Conservation (phyloP, 441 rosid species). For the Isatis lusitanica region DNA sequence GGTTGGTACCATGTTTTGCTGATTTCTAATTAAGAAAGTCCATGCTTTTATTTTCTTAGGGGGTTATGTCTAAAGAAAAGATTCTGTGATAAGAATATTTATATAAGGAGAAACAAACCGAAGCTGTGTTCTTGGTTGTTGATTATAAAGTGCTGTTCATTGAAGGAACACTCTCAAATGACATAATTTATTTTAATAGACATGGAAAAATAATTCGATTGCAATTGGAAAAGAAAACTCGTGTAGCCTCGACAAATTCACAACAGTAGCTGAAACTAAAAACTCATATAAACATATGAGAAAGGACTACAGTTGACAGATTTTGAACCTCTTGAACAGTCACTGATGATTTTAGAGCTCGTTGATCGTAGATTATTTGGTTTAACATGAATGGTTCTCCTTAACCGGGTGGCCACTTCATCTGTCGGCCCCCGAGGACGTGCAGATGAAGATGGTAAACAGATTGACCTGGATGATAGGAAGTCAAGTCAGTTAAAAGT, state of each 20-base stretch:
- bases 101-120: neutral
- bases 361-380: neutral
- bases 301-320: neutral
- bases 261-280: neutral
- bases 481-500: neutral
- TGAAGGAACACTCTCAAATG: too few species aligned
- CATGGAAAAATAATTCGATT: too few species aligned
- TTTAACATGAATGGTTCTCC: neutral
- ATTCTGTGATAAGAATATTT: neutral
- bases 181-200: too few species aligned
- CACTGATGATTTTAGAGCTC: neutral
- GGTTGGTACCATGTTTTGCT: neutral
- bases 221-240: too few species aligned
- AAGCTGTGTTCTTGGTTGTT: neutral
- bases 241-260: too few species aligned
- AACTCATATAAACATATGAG: neutral
- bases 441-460: conserved; percentile 92
- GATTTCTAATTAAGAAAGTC: neutral
- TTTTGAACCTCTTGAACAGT: conserved; percentile 1
- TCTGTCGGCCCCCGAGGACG: conserved; percentile 79
- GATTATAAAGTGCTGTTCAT: too few species aligned
- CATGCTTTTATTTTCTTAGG: neutral
- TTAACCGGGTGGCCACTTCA: conserved; percentile 95
- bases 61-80: neutral
- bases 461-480: conserved; percentile 68